Evolutionary conservation across 768 basidiomycete species (phyloP).

Genomic region (Boletus barrowsii): DNA sequence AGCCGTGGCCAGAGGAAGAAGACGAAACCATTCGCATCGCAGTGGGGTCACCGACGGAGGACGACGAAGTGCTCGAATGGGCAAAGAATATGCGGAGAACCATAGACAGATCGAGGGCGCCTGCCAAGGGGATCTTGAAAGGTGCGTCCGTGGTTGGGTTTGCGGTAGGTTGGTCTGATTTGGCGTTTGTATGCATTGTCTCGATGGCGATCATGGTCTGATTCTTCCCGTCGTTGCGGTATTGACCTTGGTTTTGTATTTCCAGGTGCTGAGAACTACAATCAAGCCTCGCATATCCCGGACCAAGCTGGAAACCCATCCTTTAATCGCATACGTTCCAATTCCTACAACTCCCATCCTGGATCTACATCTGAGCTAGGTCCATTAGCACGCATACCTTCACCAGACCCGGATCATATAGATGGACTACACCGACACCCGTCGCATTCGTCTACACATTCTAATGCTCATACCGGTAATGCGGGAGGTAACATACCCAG

Average conservation of each 20-base stretch:
- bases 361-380: conserved; percentile 53
- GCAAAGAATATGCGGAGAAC: conserved; percentile 71
- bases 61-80: conserved; percentile 71
- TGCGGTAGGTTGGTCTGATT: conserved; percentile 7
- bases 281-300: conserved; percentile 54
- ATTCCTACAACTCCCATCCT: conserved; percentile 68
- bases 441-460: conserved; percentile 49
- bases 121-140: conserved; percentile 87
- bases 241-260: no score
- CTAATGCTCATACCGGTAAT: conserved; percentile 19
- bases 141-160: conserved; percentile 30
- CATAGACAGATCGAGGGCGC: conserved; percentile 60
- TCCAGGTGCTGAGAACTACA: conserved; percentile 65
- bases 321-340: conserved; percentile 64
- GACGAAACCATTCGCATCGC: conserved; percentile 68
- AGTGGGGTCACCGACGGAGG: conserved; percentile 32
- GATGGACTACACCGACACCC: conserved; percentile 79
- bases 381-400: conserved; percentile 78
- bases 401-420: conserved; percentile 82
- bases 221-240: no score
- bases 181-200: not conserved
- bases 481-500: conserved; percentile 32
- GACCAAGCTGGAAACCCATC: conserved; percentile 39
- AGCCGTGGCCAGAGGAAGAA: conserved; percentile 69
- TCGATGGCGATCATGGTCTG: not conserved